Conservation (phyloP, 2,329 filamentous ascomycete genomes). For the Escovopsis sp. region DNA sequence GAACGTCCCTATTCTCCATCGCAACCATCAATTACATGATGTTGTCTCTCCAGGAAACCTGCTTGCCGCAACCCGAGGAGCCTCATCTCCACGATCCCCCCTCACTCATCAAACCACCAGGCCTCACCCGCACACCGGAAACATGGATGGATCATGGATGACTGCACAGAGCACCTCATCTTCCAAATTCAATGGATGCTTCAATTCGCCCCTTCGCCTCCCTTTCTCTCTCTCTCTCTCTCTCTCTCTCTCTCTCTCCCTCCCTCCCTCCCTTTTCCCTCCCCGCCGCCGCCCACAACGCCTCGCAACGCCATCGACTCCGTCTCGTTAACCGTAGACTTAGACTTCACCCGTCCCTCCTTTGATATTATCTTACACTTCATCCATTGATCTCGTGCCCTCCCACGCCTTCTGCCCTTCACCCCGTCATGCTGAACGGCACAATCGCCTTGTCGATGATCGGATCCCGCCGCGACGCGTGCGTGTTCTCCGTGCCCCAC, state of each 20-base stretch:
- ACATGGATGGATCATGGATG: too few species aligned
- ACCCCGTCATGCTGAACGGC: constrained; percentile 34
- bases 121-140: too few species aligned
- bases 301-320: constrained; percentile 8
- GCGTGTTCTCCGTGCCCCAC: constrained; percentile 56
- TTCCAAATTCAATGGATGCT: too few species aligned
- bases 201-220: constrained; percentile 2
- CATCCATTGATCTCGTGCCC: too few species aligned
- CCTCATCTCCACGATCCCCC: too few species aligned
- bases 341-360: not conserved
- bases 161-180: too few species aligned
- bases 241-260: not conserved
- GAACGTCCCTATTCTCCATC: too few species aligned
- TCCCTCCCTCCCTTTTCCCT: not conserved
- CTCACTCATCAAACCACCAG: too few species aligned
- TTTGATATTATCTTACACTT: not conserved
- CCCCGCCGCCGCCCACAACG: constrained; percentile 11
- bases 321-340: too few species aligned
- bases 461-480: constrained; percentile 36
- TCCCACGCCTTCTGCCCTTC: constrained; percentile 1
- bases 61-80: not conserved
- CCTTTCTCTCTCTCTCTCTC: too few species aligned
- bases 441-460: constrained; percentile 51
- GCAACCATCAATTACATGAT: too few species aligned
- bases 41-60: not conserved